phyloP scores from a whole-genome alignment of 140 eudicot genomes.

The Oenanthe javanica region DNA sequence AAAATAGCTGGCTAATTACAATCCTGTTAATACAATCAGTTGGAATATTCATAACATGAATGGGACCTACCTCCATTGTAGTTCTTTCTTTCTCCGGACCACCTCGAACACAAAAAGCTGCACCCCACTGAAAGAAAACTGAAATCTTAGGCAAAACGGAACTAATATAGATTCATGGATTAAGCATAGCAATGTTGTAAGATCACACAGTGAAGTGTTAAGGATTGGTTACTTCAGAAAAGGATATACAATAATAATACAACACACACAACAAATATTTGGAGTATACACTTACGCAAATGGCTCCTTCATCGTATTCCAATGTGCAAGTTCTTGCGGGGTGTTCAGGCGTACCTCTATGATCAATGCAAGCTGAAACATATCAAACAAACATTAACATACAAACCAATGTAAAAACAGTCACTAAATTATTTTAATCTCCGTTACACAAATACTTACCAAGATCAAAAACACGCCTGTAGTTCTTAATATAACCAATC shows the following conservation, averaged over 20 bases:
- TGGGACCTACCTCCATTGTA: slow-evolving; percentile 70
- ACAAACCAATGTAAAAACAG: neutral
- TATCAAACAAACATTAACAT: neutral
- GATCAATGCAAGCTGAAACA: slow-evolving; percentile 83
- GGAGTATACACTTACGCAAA: slow-evolving; percentile 60
- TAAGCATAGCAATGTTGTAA: neutral
- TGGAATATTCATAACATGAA: neutral
- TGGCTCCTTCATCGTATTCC: slow-evolving; percentile 67
- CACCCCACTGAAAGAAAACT: slow-evolving; percentile 72
- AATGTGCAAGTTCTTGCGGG: slow-evolving; percentile 97
- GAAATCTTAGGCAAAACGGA: neutral
- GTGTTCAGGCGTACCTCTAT: slow-evolving; percentile 85
- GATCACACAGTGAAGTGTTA: neutral
- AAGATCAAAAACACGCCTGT: slow-evolving; percentile 85
- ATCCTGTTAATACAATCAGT: neutral
- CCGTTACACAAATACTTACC: slow-evolving; percentile 29
- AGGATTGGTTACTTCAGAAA: neutral
- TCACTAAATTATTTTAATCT: too few relatives aligned
- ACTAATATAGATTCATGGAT: neutral
- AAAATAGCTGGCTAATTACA: neutral
- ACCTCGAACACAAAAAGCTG: slow-evolving; percentile 83
- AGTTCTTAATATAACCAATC: slow-evolving; percentile 75
- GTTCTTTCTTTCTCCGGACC: slow-evolving; percentile 73
- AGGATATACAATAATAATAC: neutral
- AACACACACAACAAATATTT: neutral